Base-by-base conservation (phyloP, 2,329 filamentous ascomycete genomes). In the Emergomyces orientalis region DNA sequence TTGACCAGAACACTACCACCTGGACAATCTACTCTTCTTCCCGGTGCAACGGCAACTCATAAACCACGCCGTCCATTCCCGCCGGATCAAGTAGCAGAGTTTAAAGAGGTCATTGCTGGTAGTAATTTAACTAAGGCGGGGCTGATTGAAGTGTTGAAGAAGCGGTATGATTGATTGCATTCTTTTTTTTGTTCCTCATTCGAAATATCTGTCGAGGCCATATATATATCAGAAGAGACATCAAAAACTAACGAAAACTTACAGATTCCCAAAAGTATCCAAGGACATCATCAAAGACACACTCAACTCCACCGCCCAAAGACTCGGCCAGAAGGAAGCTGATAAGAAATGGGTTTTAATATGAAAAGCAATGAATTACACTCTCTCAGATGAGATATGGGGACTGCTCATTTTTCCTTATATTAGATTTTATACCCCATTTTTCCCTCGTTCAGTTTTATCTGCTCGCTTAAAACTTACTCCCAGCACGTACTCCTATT, bases 81-180 rank as follows among this genome's bases (percentile, higher is more conserved):
- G 3, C 74, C 78, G 1, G 84, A 88, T 11, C 78, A 86, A 51
- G 73, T 91, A 39, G 78, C 79, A 0, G 83, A 86, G 13, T 90
- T 95, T 74, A 91, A 87, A 73, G 77, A 81, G 37, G 84, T 84
- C 1, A 81, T 95, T n/a, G 76, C 86, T 59, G 88, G 86, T 22
- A 88, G 84, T 65, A 83, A 88, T 75, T 78, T 91, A 58, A 89
- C 85, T 47, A 94, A 94, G 75, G 75, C 86, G 1, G 90, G 88
- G 8, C 77, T 94, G 68, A 80, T 90, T 9, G 90, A 93, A 73
- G 81, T 88, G 5, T 74, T 95, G 64, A 90, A 91, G 74, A 87
- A 88, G 71, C 81, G 85, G 78, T 84, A 74, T 64, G 78, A 69
- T n/a, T 25, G 9, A 8, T 45, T 14, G 1, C 8, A 2, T 19